Percentiles rank a stretch among this genome's conserved stretches.
Evolutionary conservation across 2,329 filamentous ascomycete genomes (phyloP).

Genomic region (Pseudopyrenochaeta lycopersici): DNA sequence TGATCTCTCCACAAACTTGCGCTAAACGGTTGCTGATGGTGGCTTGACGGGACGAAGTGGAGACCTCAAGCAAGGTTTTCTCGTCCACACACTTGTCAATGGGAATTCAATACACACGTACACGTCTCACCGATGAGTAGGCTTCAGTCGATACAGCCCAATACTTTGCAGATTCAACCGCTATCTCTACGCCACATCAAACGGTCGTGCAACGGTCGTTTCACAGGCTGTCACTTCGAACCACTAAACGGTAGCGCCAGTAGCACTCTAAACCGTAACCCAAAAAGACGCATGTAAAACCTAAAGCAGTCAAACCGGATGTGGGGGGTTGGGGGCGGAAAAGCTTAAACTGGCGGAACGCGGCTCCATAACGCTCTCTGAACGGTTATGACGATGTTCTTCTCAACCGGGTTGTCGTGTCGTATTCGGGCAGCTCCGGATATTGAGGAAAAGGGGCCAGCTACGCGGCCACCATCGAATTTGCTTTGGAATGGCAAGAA

Average conservation of each 20-base stretch:
- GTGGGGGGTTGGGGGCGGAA: slow-evolving; percentile 26
- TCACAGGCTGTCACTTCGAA: not conserved
- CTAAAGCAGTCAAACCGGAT: slow-evolving; percentile 8
- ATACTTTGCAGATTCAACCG: not conserved
- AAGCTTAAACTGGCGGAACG: slow-evolving; percentile 18
- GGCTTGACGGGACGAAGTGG: slow-evolving; percentile 4
- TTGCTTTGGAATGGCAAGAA: not conserved
- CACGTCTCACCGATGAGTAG: too few relatives aligned
- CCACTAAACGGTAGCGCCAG: not conserved
- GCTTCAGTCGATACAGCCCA: not conserved
- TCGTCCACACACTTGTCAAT: too few relatives aligned
- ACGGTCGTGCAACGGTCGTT: not conserved
- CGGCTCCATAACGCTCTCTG: slow-evolving; percentile 5
- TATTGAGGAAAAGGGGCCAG: slow-evolving; percentile 1
- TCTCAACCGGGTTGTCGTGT: not conserved
- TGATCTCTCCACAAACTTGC: not conserved
- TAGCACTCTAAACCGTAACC: not conserved
- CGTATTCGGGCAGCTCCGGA: not conserved
- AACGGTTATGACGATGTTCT: not conserved
- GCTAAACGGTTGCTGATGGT: slow-evolving; percentile 6
- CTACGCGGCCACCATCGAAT: slow-evolving; percentile 1
- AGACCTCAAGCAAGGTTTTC: not conserved
- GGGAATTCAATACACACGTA: too few relatives aligned
- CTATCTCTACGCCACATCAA: not conserved
- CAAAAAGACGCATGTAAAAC: slow-evolving; percentile 12